Evolutionary conservation across 805 yeast species (phyloP).

Genomic region (Cyberlindnera lachancei): DNA sequence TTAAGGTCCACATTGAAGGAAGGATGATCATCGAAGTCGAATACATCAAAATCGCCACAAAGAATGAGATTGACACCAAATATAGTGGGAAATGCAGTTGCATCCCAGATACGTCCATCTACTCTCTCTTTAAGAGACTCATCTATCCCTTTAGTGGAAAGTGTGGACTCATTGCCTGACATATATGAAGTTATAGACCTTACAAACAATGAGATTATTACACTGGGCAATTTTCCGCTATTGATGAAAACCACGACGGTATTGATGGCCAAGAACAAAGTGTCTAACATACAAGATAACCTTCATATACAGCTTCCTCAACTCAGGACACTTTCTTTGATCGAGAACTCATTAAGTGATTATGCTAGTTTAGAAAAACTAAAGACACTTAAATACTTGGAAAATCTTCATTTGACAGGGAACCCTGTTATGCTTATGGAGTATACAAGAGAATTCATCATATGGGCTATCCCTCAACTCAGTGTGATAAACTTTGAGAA

Average conservation of each 20-base stretch:
- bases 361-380: conserved; percentile 36
- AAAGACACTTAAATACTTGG: conserved; percentile 33
- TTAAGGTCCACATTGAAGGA: too few species aligned
- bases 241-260: conserved; percentile 40
- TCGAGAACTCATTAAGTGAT: conserved; percentile 41
- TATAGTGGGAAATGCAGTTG: not conserved
- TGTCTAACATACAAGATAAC: conserved; percentile 33
- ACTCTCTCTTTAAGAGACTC: conserved; percentile 1
- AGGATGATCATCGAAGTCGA: too few species aligned
- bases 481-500: conserved; percentile 60
- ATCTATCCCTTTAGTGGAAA: conserved; percentile 1
- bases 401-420: conserved; percentile 43
- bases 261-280: conserved; percentile 56
- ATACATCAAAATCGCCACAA: too few species aligned
- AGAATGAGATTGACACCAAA: conserved; percentile 2
- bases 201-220: conserved; percentile 63
- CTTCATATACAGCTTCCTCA: conserved; percentile 34
- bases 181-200: conserved; percentile 54
- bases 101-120: not conserved
- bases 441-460: conserved; percentile 51
- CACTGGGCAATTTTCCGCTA: conserved; percentile 43
- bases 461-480: conserved; percentile 58
- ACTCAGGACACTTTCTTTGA: conserved; percentile 43
- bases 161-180: conserved; percentile 20
- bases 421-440: conserved; percentile 46